phyloP scores from a whole-genome alignment of 805 yeast species.

The Monosporozyma siamensis region DNA sequence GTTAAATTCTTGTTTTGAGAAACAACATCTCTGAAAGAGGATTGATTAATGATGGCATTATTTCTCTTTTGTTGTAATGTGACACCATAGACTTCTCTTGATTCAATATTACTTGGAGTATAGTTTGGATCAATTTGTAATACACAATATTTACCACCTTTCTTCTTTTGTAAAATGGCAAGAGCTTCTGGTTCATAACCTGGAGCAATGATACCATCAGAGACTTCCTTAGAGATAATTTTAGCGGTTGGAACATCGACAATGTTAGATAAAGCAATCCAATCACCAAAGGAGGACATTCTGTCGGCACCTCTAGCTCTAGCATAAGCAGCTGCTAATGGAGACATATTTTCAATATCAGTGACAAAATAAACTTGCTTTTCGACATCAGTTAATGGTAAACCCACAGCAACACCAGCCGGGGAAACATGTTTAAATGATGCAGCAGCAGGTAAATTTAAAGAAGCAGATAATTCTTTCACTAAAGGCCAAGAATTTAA shows the following conservation, averaged over 20 bases:
- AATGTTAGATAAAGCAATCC: constrained; percentile 90
- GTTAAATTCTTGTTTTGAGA: constrained; percentile 78
- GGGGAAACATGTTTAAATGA: constrained; percentile 98
- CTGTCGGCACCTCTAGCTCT: constrained; percentile 99
- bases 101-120: constrained; percentile 69
- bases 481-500: constrained; percentile 97
- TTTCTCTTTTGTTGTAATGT: constrained; percentile 93
- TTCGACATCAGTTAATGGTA: constrained; percentile 83
- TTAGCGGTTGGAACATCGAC: constrained; percentile 95
- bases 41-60: constrained; percentile 86
- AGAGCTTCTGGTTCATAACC: constrained; percentile 90
- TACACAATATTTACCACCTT: constrained; percentile 93
- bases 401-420: constrained; percentile 96
- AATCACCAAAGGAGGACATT: constrained; percentile 98
- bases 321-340: constrained; percentile 94
- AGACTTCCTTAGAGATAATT: constrained; percentile 92
- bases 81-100: constrained; percentile 92
- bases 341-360: constrained; percentile 89
- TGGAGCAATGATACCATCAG: constrained; percentile 98
- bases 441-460: constrained; percentile 96
- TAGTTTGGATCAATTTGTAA: constrained; percentile 91
- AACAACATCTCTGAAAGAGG: constrained; percentile 85
- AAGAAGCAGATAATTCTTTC: constrained; percentile 86
- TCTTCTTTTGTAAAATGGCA: constrained; percentile 78
- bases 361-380: constrained; percentile 90